Evolutionary conservation across 1,284 basidiomycete species (phyloP).

Genomic region (Athelia sp.): DNA sequence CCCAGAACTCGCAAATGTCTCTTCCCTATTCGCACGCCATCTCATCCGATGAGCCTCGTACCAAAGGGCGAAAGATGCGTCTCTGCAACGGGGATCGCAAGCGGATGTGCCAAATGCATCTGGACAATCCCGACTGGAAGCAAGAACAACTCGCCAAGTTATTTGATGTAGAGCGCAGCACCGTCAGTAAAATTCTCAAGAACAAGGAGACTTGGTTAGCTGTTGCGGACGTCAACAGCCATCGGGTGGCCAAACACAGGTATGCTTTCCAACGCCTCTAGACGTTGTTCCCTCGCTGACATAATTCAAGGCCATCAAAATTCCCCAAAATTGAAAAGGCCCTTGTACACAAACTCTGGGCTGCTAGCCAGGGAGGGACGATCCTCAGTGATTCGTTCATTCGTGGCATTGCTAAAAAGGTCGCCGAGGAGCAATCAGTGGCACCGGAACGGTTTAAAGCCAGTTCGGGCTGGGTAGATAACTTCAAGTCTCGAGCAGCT

Average conservation of each 20-base stretch:
- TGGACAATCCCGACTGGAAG: conserved; percentile 56
- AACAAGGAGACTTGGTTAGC: conserved; percentile 78
- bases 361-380: conserved; percentile 43
- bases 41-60: conserved; percentile 18
- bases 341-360: conserved; percentile 57
- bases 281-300: conserved; percentile 6
- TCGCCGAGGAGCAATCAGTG: conserved; percentile 55
- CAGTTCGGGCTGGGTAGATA: conserved; percentile 86
- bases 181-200: conserved; percentile 91
- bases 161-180: conserved; percentile 84
- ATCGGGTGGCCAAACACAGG: conserved; percentile 64
- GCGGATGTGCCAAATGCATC: conserved; percentile 69
- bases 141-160: conserved; percentile 78
- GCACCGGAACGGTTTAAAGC: conserved; percentile 81
- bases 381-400: conserved; percentile 69
- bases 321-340: conserved; percentile 73
- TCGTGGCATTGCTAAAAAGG: conserved; percentile 64
- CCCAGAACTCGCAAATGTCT: conserved; percentile 15
- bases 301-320: conserved; percentile 54
- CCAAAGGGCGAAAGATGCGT: conserved; percentile 64
- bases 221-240: conserved; percentile 51
- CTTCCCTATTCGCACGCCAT: conserved; percentile 4
- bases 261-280: conserved; percentile 21
- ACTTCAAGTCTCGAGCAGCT: conserved; percentile 80
- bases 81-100: conserved; percentile 72